These are phyloP conservation scores for Balamuthia mandrillaris DNA, from an alignment of 208 protist genomes.

Conservation along the genomic window DNA sequence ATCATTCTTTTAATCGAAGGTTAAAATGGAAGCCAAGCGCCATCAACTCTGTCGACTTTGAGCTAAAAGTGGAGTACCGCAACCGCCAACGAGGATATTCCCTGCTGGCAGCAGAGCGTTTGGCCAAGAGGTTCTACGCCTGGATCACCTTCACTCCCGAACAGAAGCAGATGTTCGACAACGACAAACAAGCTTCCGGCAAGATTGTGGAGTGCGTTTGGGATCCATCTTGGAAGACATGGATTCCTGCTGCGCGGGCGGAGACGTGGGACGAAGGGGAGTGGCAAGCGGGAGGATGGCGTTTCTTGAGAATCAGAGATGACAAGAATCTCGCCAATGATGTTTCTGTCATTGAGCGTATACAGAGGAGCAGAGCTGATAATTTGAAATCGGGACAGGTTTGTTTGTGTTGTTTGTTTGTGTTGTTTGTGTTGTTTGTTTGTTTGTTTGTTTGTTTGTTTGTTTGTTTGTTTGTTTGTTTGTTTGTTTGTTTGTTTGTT, in stretches of 20 bases:
- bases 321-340: constrained; percentile 49
- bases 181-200: background rate
- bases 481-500: too few species aligned
- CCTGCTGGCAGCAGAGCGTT: background rate
- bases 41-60: constrained; percentile 51
- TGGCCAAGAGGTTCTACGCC: background rate
- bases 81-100: background rate
- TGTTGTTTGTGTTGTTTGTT: too few species aligned
- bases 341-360: background rate
- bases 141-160: constrained; percentile 26
- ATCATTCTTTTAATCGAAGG: background rate
- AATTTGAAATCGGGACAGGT: background rate
- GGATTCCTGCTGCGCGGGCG: background rate
- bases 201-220: constrained; percentile 43
- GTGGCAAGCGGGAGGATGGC: constrained; percentile 31
- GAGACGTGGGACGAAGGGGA: background rate
- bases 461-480: too few species aligned
- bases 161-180: background rate
- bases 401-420: background rate
- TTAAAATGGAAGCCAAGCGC: constrained; percentile 51
- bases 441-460: too few species aligned
- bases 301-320: constrained; percentile 27
- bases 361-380: background rate
- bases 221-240: constrained; percentile 21
- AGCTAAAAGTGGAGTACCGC: constrained; percentile 1